Percentiles rank a stretch among this genome's conserved stretches.
Evolutionary conservation across 257 asterid genomes (phyloP).

Genomic region (Jaltomata sinuosa): DNA sequence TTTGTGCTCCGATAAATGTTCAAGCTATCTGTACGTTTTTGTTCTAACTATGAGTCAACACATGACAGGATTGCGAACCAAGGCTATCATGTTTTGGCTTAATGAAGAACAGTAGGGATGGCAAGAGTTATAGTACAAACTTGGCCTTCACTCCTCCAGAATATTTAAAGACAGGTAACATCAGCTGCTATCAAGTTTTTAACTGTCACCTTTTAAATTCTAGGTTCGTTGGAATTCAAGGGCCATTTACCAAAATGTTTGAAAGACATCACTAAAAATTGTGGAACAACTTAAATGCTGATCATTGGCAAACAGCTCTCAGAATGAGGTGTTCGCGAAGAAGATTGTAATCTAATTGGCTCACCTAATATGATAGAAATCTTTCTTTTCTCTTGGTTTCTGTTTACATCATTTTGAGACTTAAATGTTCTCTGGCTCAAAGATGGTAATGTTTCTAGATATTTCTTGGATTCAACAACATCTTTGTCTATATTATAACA

Average conservation of each 20-base stretch:
- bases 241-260: not conserved
- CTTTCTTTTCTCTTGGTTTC: not conserved
- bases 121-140: constrained; percentile 42
- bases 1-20: not conserved
- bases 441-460: not conserved
- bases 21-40: not conserved
- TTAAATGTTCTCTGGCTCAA: not conserved
- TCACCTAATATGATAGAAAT: not conserved
- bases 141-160: constrained; percentile 45
- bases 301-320: not conserved
- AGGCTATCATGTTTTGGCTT: constrained; percentile 46
- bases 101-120: constrained; percentile 46
- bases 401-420: not conserved
- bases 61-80: constrained; percentile 34
- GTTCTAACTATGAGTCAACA: not conserved
- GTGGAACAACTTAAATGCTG: not conserved
- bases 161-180: constrained; percentile 33
- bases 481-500: not conserved
- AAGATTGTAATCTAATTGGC: not conserved
- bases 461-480: not conserved
- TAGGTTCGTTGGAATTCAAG: not conserved
- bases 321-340: not conserved
- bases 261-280: not conserved
- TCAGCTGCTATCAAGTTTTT: not conserved
- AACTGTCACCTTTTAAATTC: not conserved